These are phyloP conservation scores for Epichloe sibirici DNA, from an alignment of 2,329 filamentous ascomycete genomes.

Conservation along the genomic window DNA sequence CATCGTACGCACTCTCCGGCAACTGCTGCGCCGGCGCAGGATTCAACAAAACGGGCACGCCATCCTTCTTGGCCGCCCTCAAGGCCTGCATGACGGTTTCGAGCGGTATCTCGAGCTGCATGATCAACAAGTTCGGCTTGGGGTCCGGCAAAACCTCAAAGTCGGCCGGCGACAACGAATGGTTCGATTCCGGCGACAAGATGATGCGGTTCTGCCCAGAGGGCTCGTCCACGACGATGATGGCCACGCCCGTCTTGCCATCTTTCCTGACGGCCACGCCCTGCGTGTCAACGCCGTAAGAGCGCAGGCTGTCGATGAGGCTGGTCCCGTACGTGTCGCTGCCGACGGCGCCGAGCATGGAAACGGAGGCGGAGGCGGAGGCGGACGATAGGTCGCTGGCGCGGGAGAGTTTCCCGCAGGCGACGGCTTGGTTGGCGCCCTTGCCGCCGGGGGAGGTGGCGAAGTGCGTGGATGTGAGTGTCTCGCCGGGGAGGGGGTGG, in stretches of 20 bases:
- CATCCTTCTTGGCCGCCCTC: constrained; percentile 30
- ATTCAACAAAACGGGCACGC: constrained; percentile 64
- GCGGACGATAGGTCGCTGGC: constrained; percentile 24
- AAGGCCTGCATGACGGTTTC: constrained; percentile 52
- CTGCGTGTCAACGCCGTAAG: constrained; percentile 49
- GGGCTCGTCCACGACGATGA: constrained; percentile 63
- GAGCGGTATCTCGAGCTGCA: constrained; percentile 69
- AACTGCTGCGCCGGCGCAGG: constrained; percentile 66
- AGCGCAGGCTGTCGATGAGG: constrained; percentile 44
- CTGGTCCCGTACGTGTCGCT: constrained; percentile 51
- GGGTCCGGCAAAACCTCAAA: constrained; percentile 22
- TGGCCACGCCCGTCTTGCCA: constrained; percentile 54
- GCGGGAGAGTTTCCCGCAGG: constrained; percentile 70
- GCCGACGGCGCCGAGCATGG: constrained; percentile 67
- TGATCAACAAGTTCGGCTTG: constrained; percentile 51
- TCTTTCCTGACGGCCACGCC: constrained; percentile 33
- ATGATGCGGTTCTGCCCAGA: constrained; percentile 69
- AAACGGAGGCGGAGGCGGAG: constrained; percentile 28
- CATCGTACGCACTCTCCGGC: constrained; percentile 51
- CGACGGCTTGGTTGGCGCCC: constrained; percentile 90
- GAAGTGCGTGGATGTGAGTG: constrained; percentile 68
- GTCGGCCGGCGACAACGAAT: constrained; percentile 27
- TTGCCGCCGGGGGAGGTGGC: constrained; percentile 79
- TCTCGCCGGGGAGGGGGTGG: constrained; percentile 76
- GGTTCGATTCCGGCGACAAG: constrained; percentile 60